A percentile compares a stretch with the other conserved stretches of the same genome.
Evolutionary conservation across 495 filamentous ascomycete species (phyloP).

Genomic region (Acidomyces sp.): DNA sequence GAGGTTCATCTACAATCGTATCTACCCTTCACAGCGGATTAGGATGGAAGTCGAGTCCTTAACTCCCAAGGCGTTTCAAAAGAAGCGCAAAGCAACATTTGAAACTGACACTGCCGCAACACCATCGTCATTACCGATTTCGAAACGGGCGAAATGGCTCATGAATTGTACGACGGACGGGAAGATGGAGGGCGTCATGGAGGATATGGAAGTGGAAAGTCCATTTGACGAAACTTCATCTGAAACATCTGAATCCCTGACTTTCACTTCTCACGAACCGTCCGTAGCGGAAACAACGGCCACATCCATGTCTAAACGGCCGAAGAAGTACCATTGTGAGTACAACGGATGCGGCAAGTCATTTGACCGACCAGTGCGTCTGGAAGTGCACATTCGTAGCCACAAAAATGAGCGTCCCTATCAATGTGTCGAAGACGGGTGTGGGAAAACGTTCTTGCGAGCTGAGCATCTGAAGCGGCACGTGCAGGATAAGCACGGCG

Average conservation of each 20-base stretch:
- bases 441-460: constrained; percentile 70
- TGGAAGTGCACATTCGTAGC: constrained; percentile 63
- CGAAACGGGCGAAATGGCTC: background rate
- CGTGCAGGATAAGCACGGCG: constrained; percentile 64
- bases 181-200: constrained; percentile 1
- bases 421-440: constrained; percentile 51
- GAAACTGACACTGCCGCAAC: background rate
- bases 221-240: background rate
- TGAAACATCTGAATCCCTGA: background rate
- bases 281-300: constrained; percentile 11
- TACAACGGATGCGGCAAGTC: constrained; percentile 58
- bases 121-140: background rate
- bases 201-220: background rate
- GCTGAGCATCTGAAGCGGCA: constrained; percentile 73
- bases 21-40: too few relatives aligned
- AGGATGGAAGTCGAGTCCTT: background rate
- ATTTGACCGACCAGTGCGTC: constrained; percentile 76
- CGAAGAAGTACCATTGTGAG: constrained; percentile 58
- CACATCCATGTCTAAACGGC: constrained; percentile 10
- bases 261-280: background rate
- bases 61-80: background rate
- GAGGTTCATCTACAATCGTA: too few relatives aligned
- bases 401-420: constrained; percentile 71
- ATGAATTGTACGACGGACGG: background rate
- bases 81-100: constrained; percentile 2